Base-by-base conservation (phyloP, 2,329 filamentous ascomycete genomes). In the Zymoseptoria passerinii region DNA sequence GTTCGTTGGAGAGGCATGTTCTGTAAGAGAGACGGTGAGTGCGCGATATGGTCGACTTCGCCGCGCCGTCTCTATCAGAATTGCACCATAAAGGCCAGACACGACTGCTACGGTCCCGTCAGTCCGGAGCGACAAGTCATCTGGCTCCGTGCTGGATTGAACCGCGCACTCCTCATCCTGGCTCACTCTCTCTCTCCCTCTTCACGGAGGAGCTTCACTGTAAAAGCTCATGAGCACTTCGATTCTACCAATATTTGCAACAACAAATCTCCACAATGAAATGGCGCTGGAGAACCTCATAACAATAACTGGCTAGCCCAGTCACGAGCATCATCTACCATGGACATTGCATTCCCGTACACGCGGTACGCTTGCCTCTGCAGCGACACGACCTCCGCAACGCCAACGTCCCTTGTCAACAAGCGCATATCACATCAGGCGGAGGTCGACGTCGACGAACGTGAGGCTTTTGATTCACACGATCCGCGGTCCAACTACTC, bases 401-500 rank as follows among this genome's bases (percentile, higher is more conserved):
- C 72, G 67, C 52, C 62, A 9, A 28, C 65, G 10, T 65, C 63
- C 8, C 64, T 72, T 65, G 57, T 72, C 71, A 59, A 72, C 72
- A 28, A 71, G 72, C 61, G 70, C 71, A 52, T 67, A 70, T 52
- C 71, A 69, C 55, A 55, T 27, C 54, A 65, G 40, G 53, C 52
- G 67, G 85, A 89, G 58, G 87, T 90, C 63, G 76, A 82, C 28
- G 85, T 90, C 54, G 85, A 89, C 59, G 87, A 90, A 64, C 89
- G 90, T 59, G 80, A 82, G 61, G 87, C 89, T 3, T 96, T 99
- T 73, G 89, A 99, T 71, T 91, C 94, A 1, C 85, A 88, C 67
- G 86, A 87, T 61, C 83, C 89, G 16, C 86, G 92, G 44, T 89
- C 94, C 59, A 94, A 91, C 73, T 97, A 90, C 78, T 92, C 90